phyloP scores from a whole-genome alignment of 176 grass and related monocot genomes.

The Carex littledalei region DNA sequence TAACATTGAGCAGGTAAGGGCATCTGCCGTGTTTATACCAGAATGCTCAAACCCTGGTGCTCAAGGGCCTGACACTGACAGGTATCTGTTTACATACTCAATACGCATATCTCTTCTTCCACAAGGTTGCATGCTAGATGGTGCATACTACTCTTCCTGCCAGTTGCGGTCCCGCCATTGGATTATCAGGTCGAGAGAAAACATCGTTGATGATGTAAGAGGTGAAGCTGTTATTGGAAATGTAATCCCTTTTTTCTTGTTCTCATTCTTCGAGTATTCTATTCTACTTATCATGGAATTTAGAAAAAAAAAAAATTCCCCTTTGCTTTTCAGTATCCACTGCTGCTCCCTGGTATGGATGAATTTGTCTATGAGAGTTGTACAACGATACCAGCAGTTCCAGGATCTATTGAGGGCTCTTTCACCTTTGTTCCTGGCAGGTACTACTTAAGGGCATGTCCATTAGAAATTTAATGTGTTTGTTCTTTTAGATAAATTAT shows the following conservation, averaged over 20 bases:
- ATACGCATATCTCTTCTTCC: slow-evolving; percentile 79
- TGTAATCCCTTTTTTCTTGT: slow-evolving; percentile 27
- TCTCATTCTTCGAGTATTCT: not conserved
- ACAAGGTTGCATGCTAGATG: slow-evolving; percentile 72
- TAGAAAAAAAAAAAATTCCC: not conserved
- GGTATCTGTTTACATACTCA: slow-evolving; percentile 54
- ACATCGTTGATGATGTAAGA: slow-evolving; percentile 34
- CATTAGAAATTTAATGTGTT: not conserved
- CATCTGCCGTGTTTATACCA: slow-evolving; percentile 76
- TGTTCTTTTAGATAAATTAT: not conserved
- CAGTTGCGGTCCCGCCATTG: slow-evolving; percentile 77
- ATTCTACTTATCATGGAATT: not conserved
- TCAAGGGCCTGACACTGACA: not conserved
- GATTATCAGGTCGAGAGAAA: slow-evolving; percentile 47
- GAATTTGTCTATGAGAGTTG: slow-evolving; percentile 97
- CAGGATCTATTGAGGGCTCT: slow-evolving; percentile 81
- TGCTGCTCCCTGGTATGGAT: slow-evolving; percentile 47
- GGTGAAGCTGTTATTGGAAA: slow-evolving; percentile 86
- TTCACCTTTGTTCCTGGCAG: slow-evolving; percentile 87
- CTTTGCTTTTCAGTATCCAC: slow-evolving; percentile 55
- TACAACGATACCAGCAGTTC: slow-evolving; percentile 25
- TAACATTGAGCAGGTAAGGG: slow-evolving; percentile 44
- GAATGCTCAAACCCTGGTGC: slow-evolving; percentile 27
- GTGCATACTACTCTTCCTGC: slow-evolving; percentile 60
- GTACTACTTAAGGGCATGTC: slow-evolving; percentile 26